Evolutionary conservation across 2,329 filamentous ascomycete species (phyloP), one percentile per base, ranked within the genome.

Genomic region (Fusarium solani-melongenae): DNA sequence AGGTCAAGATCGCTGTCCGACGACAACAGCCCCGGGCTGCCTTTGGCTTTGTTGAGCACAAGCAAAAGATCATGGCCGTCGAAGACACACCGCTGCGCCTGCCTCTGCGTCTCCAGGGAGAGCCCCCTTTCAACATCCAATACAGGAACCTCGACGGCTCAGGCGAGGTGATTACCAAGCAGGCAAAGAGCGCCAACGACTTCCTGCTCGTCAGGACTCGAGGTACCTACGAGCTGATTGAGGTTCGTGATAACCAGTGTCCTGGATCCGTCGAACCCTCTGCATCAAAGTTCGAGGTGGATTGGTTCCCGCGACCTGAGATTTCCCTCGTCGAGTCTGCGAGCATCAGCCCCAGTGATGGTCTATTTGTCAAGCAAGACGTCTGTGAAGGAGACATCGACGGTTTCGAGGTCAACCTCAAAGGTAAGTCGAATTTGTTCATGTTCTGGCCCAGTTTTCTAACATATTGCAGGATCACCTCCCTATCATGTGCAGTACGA

Each of bases 301-400:
- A 91, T 68, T 98, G 95, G 95, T 94, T 96, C 76, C 89, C 93
- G 36, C 90, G 95, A 55, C 97, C 96, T 1, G 86, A 90, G 71
- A 87, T 97, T 46, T 88, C 88, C 15, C 81, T 96, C 53, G 86
- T 91, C 7, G 88, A 92, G 68, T 90, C 89, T n/a, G 86, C 90
- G 5, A 89, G 91, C 55, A 87, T 94, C 55, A 85, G 85, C 17
- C 67, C 76, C 12, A 85, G 86, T 17, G 85, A 84, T 10, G 85
- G 86, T 31, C 86, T 87, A 36, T 93, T 92, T 79, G 81, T 91
- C 75, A 97, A 97, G 82, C 89, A 91, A 46, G 92, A 95, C 69
- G 92, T 99, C 33, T 99, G 96, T 79, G 95, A 99, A 84, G 96
- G 96, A 33, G 96, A 98, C 70, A 93, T 98, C 78, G 96, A 98